Conservation (phyloP, 148 eudicot species). For the Fagopyrum esculentum region DNA sequence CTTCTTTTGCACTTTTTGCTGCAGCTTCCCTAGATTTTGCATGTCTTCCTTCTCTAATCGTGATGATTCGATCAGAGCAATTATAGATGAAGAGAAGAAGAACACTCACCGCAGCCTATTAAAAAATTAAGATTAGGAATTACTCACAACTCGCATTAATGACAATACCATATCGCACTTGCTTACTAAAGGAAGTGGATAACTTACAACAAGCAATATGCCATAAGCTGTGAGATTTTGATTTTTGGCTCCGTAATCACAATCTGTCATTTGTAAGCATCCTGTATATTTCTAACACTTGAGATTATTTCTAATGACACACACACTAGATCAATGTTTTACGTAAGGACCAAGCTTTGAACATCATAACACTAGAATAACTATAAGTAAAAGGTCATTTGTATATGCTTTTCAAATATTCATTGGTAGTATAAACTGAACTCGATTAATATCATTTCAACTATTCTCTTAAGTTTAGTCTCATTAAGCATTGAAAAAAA, state of each 20-base stretch:
- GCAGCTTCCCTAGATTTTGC: constrained; percentile 83
- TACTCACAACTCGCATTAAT: too few relatives aligned
- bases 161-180: too few relatives aligned
- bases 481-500: background rate
- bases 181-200: background rate
- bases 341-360: background rate
- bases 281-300: constrained; percentile 30
- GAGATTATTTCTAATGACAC: background rate
- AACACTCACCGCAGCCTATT: constrained; percentile 59
- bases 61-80: constrained; percentile 74
- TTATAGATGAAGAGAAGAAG: constrained; percentile 72
- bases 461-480: background rate
- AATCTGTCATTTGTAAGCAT: constrained; percentile 63
- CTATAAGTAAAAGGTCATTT: too few relatives aligned
- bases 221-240: constrained; percentile 86
- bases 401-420: too few relatives aligned
- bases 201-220: constrained; percentile 68
- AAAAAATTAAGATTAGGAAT: background rate
- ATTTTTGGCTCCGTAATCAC: constrained; percentile 43
- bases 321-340: too few relatives aligned
- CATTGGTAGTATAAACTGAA: too few relatives aligned
- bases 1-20: constrained; percentile 58
- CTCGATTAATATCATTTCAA: background rate
- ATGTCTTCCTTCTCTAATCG: constrained; percentile 46
- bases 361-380: background rate